Conservation (phyloP, 164 flowering plant species). For the Vitis labrusca region DNA sequence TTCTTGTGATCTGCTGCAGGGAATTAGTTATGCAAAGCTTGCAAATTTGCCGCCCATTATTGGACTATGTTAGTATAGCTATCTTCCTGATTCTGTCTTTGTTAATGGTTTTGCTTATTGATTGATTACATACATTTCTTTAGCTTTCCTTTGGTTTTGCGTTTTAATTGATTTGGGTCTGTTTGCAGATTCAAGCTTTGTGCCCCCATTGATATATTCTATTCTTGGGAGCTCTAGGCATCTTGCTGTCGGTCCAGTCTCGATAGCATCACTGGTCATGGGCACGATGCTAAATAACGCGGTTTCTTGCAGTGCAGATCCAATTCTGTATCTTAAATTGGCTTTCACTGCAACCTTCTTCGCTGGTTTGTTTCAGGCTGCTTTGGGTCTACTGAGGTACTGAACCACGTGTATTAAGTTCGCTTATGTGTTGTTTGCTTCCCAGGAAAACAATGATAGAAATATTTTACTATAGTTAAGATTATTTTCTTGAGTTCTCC, state of each 20-base stretch:
- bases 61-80: constrained; percentile 62
- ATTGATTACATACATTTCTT: background rate
- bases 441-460: background rate
- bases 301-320: constrained; percentile 38
- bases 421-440: no score
- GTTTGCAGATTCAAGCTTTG: constrained; percentile 65
- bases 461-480: background rate
- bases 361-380: constrained; percentile 62
- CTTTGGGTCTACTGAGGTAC: constrained; percentile 59
- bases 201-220: constrained; percentile 63
- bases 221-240: constrained; percentile 62
- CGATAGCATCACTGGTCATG: constrained; percentile 65
- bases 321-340: constrained; percentile 44
- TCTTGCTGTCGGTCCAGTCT: constrained; percentile 65
- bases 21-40: constrained; percentile 78
- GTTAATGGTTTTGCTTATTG: background rate
- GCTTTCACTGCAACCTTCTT: constrained; percentile 69
- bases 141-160: background rate
- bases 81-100: background rate
- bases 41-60: constrained; percentile 74
- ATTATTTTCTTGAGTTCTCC: background rate
- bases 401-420: background rate
- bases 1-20: constrained; percentile 31
- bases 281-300: constrained; percentile 52
- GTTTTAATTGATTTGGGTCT: background rate